A percentile compares a stretch with the other conserved stretches of the same genome.
Conservation (phyloP, 371 early-diverging fungal genomes). For the Aphelidium insulamus region DNA sequence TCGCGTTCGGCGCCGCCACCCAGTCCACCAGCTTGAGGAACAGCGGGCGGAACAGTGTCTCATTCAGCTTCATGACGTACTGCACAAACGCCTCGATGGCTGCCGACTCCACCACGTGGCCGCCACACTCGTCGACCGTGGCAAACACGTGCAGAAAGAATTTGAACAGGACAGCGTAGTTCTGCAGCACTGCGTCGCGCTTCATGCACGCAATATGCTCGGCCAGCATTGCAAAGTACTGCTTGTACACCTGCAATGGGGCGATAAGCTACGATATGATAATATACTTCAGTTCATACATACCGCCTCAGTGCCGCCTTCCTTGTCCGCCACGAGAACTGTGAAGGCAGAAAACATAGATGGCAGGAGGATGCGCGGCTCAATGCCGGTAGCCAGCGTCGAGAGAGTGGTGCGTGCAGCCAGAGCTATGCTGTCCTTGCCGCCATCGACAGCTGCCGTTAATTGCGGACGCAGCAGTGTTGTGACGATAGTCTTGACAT, state of each 20-base stretch:
- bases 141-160: conserved; percentile 45
- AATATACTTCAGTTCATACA: no score
- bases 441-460: neutral
- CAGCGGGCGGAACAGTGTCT: conserved; percentile 75
- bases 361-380: conserved; percentile 39
- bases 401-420: no score
- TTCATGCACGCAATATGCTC: conserved; percentile 35
- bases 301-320: no score
- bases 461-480: no score
- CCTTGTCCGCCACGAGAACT: no score
- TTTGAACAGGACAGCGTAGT: conserved; percentile 59
- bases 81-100: conserved; percentile 48
- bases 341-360: conserved; percentile 41
- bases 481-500: no score
- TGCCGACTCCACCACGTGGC: conserved; percentile 43
- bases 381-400: conserved; percentile 29
- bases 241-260: no score
- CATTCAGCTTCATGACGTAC: conserved; percentile 72
- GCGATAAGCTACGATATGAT: no score
- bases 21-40: conserved; percentile 74
- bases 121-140: conserved; percentile 22
- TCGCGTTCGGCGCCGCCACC: conserved; percentile 20
- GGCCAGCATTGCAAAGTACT: no score
- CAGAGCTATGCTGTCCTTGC: neutral
- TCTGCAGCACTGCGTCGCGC: conserved; percentile 32